Percentiles rank a stretch among this genome's conserved stretches.
Evolutionary conservation across 306 rosid genomes (phyloP).

Genomic region (Parietaria judaica): DNA sequence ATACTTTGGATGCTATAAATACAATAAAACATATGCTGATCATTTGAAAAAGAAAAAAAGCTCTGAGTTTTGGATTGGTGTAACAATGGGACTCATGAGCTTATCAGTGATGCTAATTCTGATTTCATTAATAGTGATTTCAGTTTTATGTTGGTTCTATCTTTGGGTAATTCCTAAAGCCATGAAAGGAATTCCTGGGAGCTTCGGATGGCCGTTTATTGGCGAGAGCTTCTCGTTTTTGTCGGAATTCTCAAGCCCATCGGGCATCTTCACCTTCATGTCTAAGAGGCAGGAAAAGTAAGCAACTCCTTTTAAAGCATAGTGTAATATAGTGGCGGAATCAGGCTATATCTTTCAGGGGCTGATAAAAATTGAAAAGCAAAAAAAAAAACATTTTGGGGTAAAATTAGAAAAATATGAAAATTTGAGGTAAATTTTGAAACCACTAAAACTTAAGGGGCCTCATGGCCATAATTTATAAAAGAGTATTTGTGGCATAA

Average conservation of each 20-base stretch:
- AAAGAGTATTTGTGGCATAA: too few relatives aligned
- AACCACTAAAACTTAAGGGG: too few relatives aligned
- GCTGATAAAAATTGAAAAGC: too few relatives aligned
- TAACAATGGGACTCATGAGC: conserved; percentile 28
- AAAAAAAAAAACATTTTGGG: too few relatives aligned
- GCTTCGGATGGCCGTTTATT: conserved; percentile 77
- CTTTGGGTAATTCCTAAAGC: conserved; percentile 50
- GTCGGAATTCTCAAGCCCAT: conserved; percentile 64
- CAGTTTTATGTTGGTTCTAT: conserved; percentile 28
- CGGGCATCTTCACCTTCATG: conserved; percentile 82
- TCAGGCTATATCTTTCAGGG: too few relatives aligned
- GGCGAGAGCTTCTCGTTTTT: conserved; percentile 72
- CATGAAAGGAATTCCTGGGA: conserved; percentile 69
- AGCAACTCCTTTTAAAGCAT: background rate
- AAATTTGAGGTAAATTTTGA: too few relatives aligned
- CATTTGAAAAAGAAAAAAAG: background rate
- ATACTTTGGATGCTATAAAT: too few relatives aligned
- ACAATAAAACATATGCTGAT: too few relatives aligned
- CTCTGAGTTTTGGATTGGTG: too few relatives aligned
- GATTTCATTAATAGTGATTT: conserved; percentile 24
- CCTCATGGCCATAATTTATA: too few relatives aligned
- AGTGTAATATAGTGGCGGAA: background rate
- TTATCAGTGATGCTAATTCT: conserved; percentile 21
- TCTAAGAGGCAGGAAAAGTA: conserved; percentile 70
- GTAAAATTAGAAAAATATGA: too few relatives aligned